Base-by-base conservation (phyloP, 495 filamentous ascomycete genomes). In the Neurospora sp. region DNA sequence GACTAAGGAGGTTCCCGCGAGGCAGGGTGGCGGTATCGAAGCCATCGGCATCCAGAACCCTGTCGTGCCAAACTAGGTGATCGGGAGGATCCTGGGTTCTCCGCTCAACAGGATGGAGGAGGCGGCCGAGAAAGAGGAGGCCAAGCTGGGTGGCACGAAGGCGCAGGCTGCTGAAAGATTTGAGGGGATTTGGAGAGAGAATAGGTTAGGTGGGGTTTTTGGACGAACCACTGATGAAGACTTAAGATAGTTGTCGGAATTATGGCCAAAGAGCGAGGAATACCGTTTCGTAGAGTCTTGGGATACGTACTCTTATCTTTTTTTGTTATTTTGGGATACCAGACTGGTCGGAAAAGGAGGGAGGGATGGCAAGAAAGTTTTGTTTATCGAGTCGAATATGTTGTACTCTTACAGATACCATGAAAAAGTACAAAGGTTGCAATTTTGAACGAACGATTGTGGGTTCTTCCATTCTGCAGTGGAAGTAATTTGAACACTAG, bases 1-100 rank as follows among this genome's bases (percentile, higher is more conserved):
- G 38, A 75, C 75, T 1, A 73, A 65, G 22, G 27, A 65, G 6
- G 53, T 65, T 7, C 53, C 53, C 2, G 53, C 53, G 53, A 65
- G 27, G 14, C 53, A 37, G 42, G 71, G 72, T 8, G 80, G 78
- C 4, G 82, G 81, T 1, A 74, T 82, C 31, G 22, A 77, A 9
- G 77, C 78, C 40, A 73, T 74, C 72, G 80, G 82, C 37, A 48
- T 37, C 38, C 78, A 79, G 72, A 76, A 70, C 69, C 70, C 20
- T 31, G 27, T 73, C 20, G 72, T 76, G 69, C 71, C 75, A 37
- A 72, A 71, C 53, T 78, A 78, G 76, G 45, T 18, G 53, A 61
- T 77, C 18, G 39, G 70, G 27, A 65, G 53, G 14, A 65, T 65
- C 18, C 6, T 65, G 53, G 53, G 53, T 18, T 65, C 53, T 65